These are phyloP conservation scores for Ambrosiella cleistominuta DNA, from an alignment of 2,329 filamentous ascomycete genomes.

Conservation along the genomic window DNA sequence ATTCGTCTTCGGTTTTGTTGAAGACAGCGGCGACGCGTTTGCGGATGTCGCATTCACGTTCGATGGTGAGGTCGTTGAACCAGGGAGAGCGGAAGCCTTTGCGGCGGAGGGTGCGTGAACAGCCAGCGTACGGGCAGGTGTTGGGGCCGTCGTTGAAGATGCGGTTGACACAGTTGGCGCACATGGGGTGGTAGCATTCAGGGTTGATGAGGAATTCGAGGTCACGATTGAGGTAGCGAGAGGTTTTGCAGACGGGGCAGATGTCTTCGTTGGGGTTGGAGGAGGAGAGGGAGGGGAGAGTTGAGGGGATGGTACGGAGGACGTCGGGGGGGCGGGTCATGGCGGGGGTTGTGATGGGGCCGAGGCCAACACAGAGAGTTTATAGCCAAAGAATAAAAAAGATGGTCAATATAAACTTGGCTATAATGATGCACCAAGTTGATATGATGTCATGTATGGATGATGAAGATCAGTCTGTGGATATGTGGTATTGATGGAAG, in stretches of 20 bases:
- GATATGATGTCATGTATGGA: no score
- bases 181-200: conserved; percentile 99
- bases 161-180: conserved; percentile 83
- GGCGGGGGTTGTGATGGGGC: background rate
- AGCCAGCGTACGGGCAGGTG: conserved; percentile 80
- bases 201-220: conserved; percentile 95
- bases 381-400: background rate
- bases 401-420: background rate
- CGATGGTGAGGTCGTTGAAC: conserved; percentile 72
- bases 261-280: conserved; percentile 40
- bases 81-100: conserved; percentile 73
- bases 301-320: conserved; percentile 6
- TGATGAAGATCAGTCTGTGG: no score
- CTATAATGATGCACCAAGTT: background rate
- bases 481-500: no score
- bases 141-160: conserved; percentile 86
- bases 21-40: conserved; percentile 60
- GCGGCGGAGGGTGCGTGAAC: conserved; percentile 70
- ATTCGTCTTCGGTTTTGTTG: conserved; percentile 81
- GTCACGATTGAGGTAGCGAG: conserved; percentile 82
- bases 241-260: conserved; percentile 94
- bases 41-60: conserved; percentile 86
- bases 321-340: conserved; percentile 17
- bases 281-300: conserved; percentile 16
- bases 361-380: background rate